A percentile compares a stretch with the other conserved stretches of the same genome.
These are phyloP conservation scores for Pseudogymnoascus sp. DNA, from an alignment of 2,329 filamentous ascomycete species.

Conservation along the genomic window DNA sequence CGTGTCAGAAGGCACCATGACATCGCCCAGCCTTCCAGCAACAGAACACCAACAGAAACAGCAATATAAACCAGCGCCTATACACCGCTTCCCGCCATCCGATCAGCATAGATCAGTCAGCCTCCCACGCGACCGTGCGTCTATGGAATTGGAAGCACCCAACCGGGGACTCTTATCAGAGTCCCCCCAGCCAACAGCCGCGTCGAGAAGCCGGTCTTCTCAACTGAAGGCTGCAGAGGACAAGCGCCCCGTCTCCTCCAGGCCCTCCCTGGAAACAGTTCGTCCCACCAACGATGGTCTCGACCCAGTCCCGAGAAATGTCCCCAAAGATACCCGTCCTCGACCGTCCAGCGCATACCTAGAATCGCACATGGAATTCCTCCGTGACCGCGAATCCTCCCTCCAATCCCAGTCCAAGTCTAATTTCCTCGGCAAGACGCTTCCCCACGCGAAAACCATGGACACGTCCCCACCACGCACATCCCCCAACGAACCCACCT, in stretches of 20 bases:
- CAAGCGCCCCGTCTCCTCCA: slow-evolving; percentile 39
- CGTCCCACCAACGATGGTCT: slow-evolving; percentile 57
- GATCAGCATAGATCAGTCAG: slow-evolving; percentile 43
- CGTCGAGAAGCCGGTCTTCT: slow-evolving; percentile 27
- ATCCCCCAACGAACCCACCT: slow-evolving; percentile 29
- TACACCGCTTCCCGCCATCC: slow-evolving; percentile 22
- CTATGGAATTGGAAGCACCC: slow-evolving; percentile 17
- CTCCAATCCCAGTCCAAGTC: slow-evolving; percentile 19
- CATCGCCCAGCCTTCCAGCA: slow-evolving; percentile 44
- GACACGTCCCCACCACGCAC: slow-evolving; percentile 27
- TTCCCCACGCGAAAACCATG: slow-evolving; percentile 15
- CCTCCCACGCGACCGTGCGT: slow-evolving; percentile 30
- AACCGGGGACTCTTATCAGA: slow-evolving; percentile 19
- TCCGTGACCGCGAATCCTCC: slow-evolving; percentile 74
- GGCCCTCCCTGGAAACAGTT: slow-evolving; percentile 63
- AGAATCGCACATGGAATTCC: slow-evolving; percentile 71
- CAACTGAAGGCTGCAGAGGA: slow-evolving; percentile 20
- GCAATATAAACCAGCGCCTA: slow-evolving; percentile 21
- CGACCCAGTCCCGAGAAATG: slow-evolving; percentile 50
- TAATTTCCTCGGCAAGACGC: slow-evolving; percentile 26
- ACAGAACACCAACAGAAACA: slow-evolving; percentile 16
- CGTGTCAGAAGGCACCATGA: slow-evolving; percentile 75
- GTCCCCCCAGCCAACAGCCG: slow-evolving; percentile 17
- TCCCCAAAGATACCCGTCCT: slow-evolving; percentile 38
- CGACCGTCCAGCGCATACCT: slow-evolving; percentile 77